These are phyloP conservation scores for Nitzschia sp. DNA, from an alignment of 108 stramenopile genomes.

Conservation along the genomic window DNA sequence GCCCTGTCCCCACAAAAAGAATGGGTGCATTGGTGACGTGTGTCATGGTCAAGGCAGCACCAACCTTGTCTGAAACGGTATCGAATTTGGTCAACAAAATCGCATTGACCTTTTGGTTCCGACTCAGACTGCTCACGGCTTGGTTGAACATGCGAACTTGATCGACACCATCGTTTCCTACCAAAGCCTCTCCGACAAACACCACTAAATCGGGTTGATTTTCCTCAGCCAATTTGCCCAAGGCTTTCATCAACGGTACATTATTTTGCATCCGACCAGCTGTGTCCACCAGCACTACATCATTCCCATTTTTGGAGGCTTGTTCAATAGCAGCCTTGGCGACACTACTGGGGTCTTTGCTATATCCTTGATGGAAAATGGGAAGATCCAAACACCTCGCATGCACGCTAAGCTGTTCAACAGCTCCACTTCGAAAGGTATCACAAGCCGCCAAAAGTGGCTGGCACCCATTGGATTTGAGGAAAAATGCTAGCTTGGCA, in stretches of 20 bases:
- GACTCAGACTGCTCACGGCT: constrained; percentile 72
- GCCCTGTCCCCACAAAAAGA: constrained; percentile 96
- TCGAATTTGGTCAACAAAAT: constrained; percentile 97
- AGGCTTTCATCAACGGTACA: constrained; percentile 92
- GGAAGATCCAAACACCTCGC: constrained; percentile 88
- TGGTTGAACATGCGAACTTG: constrained; percentile 94
- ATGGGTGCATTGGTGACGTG: constrained; percentile 95
- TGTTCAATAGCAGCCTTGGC: constrained; percentile 89
- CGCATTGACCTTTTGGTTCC: constrained; percentile 87
- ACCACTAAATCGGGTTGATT: constrained; percentile 91
- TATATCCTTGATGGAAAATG: constrained; percentile 94
- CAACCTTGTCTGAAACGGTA: constrained; percentile 98
- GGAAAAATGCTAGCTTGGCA: constrained; percentile 89
- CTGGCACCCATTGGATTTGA: constrained; percentile 75
- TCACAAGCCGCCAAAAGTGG: constrained; percentile 94
- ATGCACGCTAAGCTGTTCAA: constrained; percentile 95
- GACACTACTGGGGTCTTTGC: constrained; percentile 91
- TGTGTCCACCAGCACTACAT: constrained; percentile 96
- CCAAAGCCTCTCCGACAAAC: constrained; percentile 97
- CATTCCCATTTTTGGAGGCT: constrained; percentile 69
- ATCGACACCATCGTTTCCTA: constrained; percentile 97
- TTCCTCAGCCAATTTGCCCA: constrained; percentile 89
- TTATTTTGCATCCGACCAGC: constrained; percentile 99
- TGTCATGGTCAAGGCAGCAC: constrained; percentile 93
- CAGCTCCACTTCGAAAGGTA: constrained; percentile 97